phyloP scores from a whole-genome alignment of 305 asterid genomes.

The Euphrasia arctica region DNA sequence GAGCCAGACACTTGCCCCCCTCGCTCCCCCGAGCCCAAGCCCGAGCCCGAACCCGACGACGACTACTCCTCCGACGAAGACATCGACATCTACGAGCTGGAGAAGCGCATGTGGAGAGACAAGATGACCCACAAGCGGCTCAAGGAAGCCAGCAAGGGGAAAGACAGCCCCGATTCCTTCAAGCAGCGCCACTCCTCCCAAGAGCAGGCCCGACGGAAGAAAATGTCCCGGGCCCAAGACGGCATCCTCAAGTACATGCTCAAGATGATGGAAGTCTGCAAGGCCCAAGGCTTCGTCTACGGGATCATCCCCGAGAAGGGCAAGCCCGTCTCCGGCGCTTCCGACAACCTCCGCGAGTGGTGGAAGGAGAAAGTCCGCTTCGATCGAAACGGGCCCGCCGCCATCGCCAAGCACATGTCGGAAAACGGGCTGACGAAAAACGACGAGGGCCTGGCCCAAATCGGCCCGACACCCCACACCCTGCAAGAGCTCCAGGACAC shows the following conservation, averaged over 20 bases:
- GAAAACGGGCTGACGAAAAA: constrained; percentile 37
- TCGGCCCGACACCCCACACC: constrained; percentile 69
- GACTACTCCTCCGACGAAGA: constrained; percentile 87
- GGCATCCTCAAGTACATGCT: constrained; percentile 86
- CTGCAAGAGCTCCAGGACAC: constrained; percentile 81
- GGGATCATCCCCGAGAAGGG: constrained; percentile 81
- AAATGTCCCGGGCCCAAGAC: constrained; percentile 87
- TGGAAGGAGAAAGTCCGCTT: constrained; percentile 80
- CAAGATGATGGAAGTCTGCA: constrained; percentile 84
- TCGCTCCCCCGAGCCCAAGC: constrained; percentile 35
- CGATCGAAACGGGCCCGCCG: constrained; percentile 76
- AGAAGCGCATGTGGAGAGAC: constrained; percentile 84
- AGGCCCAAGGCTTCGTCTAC: constrained; percentile 74
- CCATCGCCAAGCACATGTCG: constrained; percentile 69
- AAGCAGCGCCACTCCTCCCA: constrained; percentile 58
- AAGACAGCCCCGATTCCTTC: constrained; percentile 37
- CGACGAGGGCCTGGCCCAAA: constrained; percentile 34
- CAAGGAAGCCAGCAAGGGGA: constrained; percentile 63
- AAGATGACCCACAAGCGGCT: constrained; percentile 65
- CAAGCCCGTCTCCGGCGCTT: constrained; percentile 74
- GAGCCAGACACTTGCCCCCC: constrained; percentile 38
- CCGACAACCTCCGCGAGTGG: constrained; percentile 75
- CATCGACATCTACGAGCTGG: constrained; percentile 76
- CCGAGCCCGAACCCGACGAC: constrained; percentile 49
- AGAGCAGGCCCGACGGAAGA: constrained; percentile 80